Base-by-base conservation (phyloP, 1,284 basidiomycete genomes). In the Microbotryum saponariae region DNA sequence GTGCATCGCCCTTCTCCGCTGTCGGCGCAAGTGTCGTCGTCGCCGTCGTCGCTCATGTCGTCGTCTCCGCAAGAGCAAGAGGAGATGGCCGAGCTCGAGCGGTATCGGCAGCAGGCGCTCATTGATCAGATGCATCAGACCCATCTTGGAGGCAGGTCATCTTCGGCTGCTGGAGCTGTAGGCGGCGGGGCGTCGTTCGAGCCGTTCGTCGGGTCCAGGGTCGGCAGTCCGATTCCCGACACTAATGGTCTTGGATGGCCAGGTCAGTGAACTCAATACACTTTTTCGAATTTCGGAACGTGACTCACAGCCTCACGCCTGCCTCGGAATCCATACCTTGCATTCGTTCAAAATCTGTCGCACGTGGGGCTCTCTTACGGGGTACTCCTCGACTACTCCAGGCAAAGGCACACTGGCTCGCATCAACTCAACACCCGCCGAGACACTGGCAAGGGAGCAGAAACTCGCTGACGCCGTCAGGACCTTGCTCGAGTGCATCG, bases 401-500 rank as follows among this genome's bases (percentile, higher is more conserved):
- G 92, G 92, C 67, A 96, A 96, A 77, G 89, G 88, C 4, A 94
- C 92, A 46, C 78, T 93, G 55, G 84, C 85, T 49, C 84, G 92
- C 56, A 79, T 96, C 51, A 85, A 89, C 73, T 86, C 87, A 5
- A 86, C 88, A 0, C 81, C 85, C 1, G 82, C 81, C 54, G 87
- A 94, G 76, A 84, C 83, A 58, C 78, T 78, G 2, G 84, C 79
- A 50, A 83, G 91, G 58, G 85, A 93, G 74, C 80, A 83, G 65
- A 87, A 85, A 63, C 85, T 99, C 70, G 81, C 88, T 3, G 79
- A 79, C 54, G 96, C 96, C 4, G 88, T 99, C 63, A 85, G 89
- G 53, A 91, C 89, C 27, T 86, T 99, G 42, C 83, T 99, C 52
- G 92, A 97, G 73, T 97, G 93, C 74, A 91, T 99, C 63, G 96